phyloP scores from a whole-genome alignment of 1,284 basidiomycete species.

The Puccinia hordei region DNA sequence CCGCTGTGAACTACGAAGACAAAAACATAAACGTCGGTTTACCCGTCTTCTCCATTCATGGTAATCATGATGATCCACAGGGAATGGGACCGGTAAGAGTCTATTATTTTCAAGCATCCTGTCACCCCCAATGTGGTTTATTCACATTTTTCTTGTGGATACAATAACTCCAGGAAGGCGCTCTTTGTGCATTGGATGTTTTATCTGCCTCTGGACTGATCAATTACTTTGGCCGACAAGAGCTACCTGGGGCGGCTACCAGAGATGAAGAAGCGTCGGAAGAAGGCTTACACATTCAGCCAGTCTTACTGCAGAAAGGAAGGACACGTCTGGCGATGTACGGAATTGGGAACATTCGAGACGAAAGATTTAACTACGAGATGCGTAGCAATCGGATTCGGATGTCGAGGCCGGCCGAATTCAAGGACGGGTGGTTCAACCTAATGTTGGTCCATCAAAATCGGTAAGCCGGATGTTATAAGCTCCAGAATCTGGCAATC shows the following conservation, averaged over 20 bases:
- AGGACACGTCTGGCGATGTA: constrained; percentile 82
- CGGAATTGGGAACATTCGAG: constrained; percentile 94
- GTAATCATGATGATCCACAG: constrained; percentile 98
- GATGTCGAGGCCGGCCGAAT: constrained; percentile 88
- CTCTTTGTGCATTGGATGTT: constrained; percentile 89
- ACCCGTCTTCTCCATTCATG: constrained; percentile 97
- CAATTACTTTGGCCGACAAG: constrained; percentile 92
- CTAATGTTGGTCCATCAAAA: constrained; percentile 93
- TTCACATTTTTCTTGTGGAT: not conserved
- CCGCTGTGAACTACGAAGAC: constrained; percentile 96
- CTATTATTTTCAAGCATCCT: constrained; percentile 33
- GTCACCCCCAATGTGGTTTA: not conserved
- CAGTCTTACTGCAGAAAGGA: constrained; percentile 87
- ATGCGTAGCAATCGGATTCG: constrained; percentile 86
- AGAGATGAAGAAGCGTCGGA: constrained; percentile 66
- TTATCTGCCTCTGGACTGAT: constrained; percentile 89
- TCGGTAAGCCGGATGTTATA: constrained; percentile 65
- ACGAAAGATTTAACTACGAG: constrained; percentile 93
- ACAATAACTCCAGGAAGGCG: constrained; percentile 74
- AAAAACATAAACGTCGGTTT: constrained; percentile 90
- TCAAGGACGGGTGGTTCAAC: constrained; percentile 82
- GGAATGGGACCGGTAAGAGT: constrained; percentile 80
- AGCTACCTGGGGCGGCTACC: constrained; percentile 62
- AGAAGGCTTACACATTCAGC: constrained; percentile 80
- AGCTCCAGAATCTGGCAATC: not conserved